Base-by-base conservation (phyloP, 441 rosid genomes). In the Kokia cookei region DNA sequence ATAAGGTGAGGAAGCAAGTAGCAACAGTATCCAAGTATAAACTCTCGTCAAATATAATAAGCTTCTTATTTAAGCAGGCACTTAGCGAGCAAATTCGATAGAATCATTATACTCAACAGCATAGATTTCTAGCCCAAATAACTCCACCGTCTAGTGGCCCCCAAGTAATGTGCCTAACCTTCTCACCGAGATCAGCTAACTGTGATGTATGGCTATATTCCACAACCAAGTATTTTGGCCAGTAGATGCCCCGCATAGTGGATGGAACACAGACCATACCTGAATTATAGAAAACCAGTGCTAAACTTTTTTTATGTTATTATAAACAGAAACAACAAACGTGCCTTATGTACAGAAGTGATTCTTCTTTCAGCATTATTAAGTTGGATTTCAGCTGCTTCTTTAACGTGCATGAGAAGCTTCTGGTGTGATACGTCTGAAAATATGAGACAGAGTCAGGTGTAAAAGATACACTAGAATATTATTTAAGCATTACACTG, bases 391-490 rank as follows among this genome's bases (percentile, higher is more conserved):
- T 84, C 84, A 11, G 88, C 82, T 19, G 87, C 85, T 83, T 88
- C 91, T 87, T 92, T 94, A 61, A 77, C 86, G 48, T 90, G 83
- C 73, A 81, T 58, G 32, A 89, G 73, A 74, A 90, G 89, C 82
- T 87, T 90, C 75, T 85, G 87, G 80, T 90, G 90, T 26, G 91
- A 80, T 37, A 84, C 81, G 83, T 83, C 99, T 93, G 94, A 45
- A 69, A 58, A 68, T 66, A n/a, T 3, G 24, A 73, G 69, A 29
- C 47, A 43, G 47, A 74, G 27, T 74, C 64, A 22, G 60, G 50
- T 22, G 17, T 19, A 10, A n/a, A 37, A 24, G 7, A 71, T 12
- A 42, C 26, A 14, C 48, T n/a, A 37, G 55, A 35, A 37, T 12
- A 54, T 5, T n/a, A 40, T 53, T 55, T 4, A 53, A 19, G 42